Evolutionary conservation across 176 grass and related monocot species (phyloP).

Genomic region (Otatea glauca): DNA sequence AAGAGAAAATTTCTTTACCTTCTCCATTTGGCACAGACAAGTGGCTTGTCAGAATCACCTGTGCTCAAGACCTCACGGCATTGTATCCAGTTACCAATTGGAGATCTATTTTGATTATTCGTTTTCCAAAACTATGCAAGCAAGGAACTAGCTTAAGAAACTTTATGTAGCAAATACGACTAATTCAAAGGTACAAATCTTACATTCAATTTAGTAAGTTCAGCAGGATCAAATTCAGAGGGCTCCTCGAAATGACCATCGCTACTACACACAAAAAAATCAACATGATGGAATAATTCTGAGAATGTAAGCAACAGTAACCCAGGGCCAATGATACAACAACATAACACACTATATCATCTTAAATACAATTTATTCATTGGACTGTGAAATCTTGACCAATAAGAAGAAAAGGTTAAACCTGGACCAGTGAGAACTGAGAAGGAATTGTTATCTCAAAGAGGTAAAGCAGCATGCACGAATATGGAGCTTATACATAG

Average conservation of each 20-base stretch:
- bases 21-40: conserved; percentile 92
- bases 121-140: conserved; percentile 43
- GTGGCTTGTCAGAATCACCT: conserved; percentile 56
- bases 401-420: neutral
- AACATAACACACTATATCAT: conserved; percentile 30
- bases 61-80: conserved; percentile 64
- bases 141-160: conserved; percentile 54
- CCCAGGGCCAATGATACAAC: neutral
- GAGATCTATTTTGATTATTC: conserved; percentile 48
- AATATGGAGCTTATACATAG: conserved; percentile 16
- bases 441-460: neutral
- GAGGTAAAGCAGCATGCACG: neutral
- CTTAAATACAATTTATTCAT: conserved; percentile 9
- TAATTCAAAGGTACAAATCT: conserved; percentile 53
- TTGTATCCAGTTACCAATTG: conserved; percentile 94
- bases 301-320: conserved; percentile 25
- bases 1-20: conserved; percentile 60
- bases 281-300: conserved; percentile 37
- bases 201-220: conserved; percentile 66
- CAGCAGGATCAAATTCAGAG: conserved; percentile 55
- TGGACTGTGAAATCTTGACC: neutral
- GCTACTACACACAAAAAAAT: conserved; percentile 41
- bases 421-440: neutral
- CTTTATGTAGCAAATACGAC: conserved; percentile 1
- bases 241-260: conserved; percentile 51